phyloP scores from a whole-genome alignment of 2,329 filamentous ascomycete genomes.

The Fusarium heterosporum region DNA sequence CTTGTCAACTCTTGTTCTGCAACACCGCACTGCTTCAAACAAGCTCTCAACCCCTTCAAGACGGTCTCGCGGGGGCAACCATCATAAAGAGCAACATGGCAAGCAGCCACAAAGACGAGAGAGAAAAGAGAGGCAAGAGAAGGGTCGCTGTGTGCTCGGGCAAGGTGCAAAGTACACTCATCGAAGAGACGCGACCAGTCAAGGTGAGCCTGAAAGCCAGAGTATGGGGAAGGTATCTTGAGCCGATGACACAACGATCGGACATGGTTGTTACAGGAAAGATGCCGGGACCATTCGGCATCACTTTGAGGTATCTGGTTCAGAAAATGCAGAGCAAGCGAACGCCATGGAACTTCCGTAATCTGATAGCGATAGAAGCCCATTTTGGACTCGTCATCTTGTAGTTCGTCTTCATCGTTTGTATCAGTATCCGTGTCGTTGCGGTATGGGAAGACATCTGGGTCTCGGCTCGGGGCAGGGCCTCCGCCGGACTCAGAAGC shows the following conservation, averaged over 20 bases:
- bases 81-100: slow-evolving; percentile 15
- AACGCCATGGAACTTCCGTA: slow-evolving; percentile 1
- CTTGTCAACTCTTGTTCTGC: slow-evolving; percentile 18
- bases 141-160: neutral
- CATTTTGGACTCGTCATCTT: neutral
- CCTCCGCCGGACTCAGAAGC: neutral
- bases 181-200: slow-evolving; percentile 20
- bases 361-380: neutral
- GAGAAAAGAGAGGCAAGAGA: slow-evolving; percentile 28
- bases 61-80: slow-evolving; percentile 16
- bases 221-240: slow-evolving; percentile 11
- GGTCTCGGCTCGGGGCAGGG: neutral
- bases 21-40: slow-evolving; percentile 17
- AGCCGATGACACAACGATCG: slow-evolving; percentile 10
- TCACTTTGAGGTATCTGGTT: slow-evolving; percentile 21
- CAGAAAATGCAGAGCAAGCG: slow-evolving; percentile 27
- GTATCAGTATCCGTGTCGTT: neutral
- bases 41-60: slow-evolving; percentile 3
- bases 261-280: slow-evolving; percentile 17
- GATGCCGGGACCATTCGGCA: slow-evolving; percentile 17
- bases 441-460: neutral
- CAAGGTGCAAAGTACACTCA: slow-evolving; percentile 20
- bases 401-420: neutral
- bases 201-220: neutral
- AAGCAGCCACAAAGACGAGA: slow-evolving; percentile 27